Percentiles rank a stretch among this genome's conserved stretches.
These are phyloP conservation scores for Ceratonia siliqua DNA, from an alignment of 306 rosid genomes.

Conservation along the genomic window DNA sequence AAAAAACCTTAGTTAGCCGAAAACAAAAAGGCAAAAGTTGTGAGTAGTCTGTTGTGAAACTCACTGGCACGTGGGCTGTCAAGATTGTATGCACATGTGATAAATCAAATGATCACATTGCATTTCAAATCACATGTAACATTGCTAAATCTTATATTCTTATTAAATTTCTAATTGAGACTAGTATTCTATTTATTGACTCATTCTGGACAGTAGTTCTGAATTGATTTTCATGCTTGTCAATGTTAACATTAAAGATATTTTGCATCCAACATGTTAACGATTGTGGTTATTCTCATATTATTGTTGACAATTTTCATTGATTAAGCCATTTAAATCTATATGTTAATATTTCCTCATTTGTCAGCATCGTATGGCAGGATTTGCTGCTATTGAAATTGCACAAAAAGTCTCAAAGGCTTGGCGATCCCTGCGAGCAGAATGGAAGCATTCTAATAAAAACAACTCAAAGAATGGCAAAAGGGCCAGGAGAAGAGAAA, in stretches of 20 bases:
- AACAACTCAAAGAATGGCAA: constrained; percentile 67
- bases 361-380: constrained; percentile 97
- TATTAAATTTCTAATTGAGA: constrained; percentile 24
- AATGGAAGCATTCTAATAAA: constrained; percentile 76
- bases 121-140: not conserved
- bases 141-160: too few species aligned
- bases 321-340: not conserved
- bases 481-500: constrained; percentile 77
- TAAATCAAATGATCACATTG: not conserved
- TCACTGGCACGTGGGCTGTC: not conserved
- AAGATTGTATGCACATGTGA: not conserved
- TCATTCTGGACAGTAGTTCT: not conserved
- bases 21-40: not conserved
- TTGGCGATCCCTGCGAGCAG: constrained; percentile 81
- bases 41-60: not conserved
- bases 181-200: constrained; percentile 1
- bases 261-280: constrained; percentile 8
- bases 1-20: not conserved
- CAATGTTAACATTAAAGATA: not conserved
- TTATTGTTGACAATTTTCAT: constrained; percentile 4
- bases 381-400: constrained; percentile 90
- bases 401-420: constrained; percentile 93
- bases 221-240: not conserved
- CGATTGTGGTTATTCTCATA: not conserved
- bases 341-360: constrained; percentile 39